Base-by-base conservation (phyloP, 345 rosid species). In the Eucalyptus regnans region DNA sequence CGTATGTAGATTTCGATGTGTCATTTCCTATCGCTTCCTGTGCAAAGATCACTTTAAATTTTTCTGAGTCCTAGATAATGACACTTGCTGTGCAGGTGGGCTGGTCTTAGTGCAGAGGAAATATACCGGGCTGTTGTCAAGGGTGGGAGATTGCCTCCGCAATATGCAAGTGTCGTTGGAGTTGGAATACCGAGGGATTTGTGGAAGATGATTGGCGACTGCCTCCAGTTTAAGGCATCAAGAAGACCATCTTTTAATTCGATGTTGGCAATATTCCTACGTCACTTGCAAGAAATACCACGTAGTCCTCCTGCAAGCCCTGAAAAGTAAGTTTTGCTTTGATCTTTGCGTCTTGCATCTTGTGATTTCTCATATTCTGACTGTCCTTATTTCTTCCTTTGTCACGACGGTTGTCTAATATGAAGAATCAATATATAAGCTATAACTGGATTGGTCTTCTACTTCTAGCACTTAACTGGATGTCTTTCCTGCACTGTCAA, bases 191-290 rank as follows among this genome's bases (percentile, higher is more conserved):
- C 99, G 18, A 92, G 98, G 89, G 98, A 97, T 88, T 90, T 98
- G 91, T 98, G 99, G 99, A 97, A 94, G 93, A 98, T 97, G 99
- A 95, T 98, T 91, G 99, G 99, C 29, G 99, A 98, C 86, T 98
- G 99, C 91, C 95, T 98, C 88, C 99, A 96, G 92, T 97, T 95
- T 93, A 98, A 97, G 92, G 97, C 98, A 10, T 92, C 97, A 2
- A 98, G 93, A 92, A 95, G 99, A 88, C 99, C 99, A 50, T 94
- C 95, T 62, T 98, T 98, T 90, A 95, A 93, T 94, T 95, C 98
- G 89, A 97, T 98, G 98, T 93, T 98, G 60, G 96, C 96, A 54
- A 97, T 94, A 89, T 98, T 98, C 91, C 95, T 98, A 88, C 98
- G 95, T 52, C 97, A 98, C 94, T 92, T 98, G 93, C 99, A 96